Base-by-base conservation (phyloP, 2,329 filamentous ascomycete genomes). In the Lachnellula cervina region DNA sequence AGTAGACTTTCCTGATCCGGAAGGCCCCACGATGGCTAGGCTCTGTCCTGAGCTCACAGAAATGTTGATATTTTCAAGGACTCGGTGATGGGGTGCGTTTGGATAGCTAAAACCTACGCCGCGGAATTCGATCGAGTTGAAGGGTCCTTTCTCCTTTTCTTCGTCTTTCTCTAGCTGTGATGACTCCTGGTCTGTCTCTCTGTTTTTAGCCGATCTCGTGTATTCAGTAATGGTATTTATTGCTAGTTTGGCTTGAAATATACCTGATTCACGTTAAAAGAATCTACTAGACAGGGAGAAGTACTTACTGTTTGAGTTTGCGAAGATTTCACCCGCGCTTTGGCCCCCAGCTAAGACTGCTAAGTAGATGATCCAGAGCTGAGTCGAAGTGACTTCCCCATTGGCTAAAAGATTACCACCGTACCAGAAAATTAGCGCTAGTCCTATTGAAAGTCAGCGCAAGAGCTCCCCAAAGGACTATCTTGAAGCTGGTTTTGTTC, bases 361-460 rank as follows among this genome's bases (percentile, higher is more conserved):
- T 59, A 86, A 83, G 73, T 96, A 96, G 65, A 89, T 90, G 44
- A 95, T 77, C 73, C 96, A 97, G 78, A 96, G 96, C 62, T 91
- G 86, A 70, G 91, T 90, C 65, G 89, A 79, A 63, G 72, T 71
- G 70, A 92, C 91, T 69, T 94, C 87, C 43, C 73, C 67, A 50
- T 79, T 79, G n/a, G 79, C 84, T 51, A 96, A 84, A 25, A 95
- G 75, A 0, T 79, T 88, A 19, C 89, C 89, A 56, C 90, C 90
- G 64, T 92, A 96, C 89, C 89, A 96, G 77, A 96, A 96, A 2
- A 87, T 89, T 1, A 96, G 80, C 0, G 90, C 90, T 57, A 92
- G 86, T 60, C 85, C 88, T 45, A 91, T 77, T 73, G 94, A 55
- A 94, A 35, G 34, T 34, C 19, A 43, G 6, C 9, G 23, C 42